A percentile compares a stretch with the other conserved stretches of the same genome.
Evolutionary conservation across 805 yeast genomes (phyloP).

Genomic region (Schizosaccharomyces japonicus): DNA sequence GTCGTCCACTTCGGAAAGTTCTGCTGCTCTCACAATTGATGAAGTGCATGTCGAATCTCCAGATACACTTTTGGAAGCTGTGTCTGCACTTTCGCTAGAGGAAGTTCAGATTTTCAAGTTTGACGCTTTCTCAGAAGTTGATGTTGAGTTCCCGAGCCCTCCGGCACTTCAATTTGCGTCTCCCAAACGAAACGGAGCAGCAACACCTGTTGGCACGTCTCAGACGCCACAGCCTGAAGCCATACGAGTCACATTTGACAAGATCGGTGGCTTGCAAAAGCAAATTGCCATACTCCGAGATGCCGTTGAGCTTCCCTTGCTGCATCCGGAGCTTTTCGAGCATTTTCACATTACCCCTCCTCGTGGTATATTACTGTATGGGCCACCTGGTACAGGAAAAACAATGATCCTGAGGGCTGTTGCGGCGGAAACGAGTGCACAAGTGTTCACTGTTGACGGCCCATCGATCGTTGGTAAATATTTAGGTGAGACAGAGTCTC

Average conservation of each 20-base stretch:
- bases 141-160: background rate
- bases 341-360: constrained; percentile 84
- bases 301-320: constrained; percentile 58
- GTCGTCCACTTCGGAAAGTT: background rate
- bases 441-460: constrained; percentile 64
- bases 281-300: constrained; percentile 39
- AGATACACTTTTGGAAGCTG: background rate
- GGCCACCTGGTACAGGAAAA: constrained; percentile 95
- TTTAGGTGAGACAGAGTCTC: constrained; percentile 78
- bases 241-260: constrained; percentile 19
- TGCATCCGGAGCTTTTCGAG: constrained; percentile 49
- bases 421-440: constrained; percentile 55
- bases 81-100: background rate
- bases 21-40: background rate
- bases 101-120: background rate
- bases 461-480: constrained; percentile 83
- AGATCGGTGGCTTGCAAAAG: constrained; percentile 54
- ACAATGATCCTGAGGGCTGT: constrained; percentile 68
- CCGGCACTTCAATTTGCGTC: too few species aligned
- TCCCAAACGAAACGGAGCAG: background rate
- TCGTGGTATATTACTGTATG: constrained; percentile 76
- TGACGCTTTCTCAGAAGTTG: background rate
- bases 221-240: background rate
- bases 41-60: background rate
- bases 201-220: background rate